Evolutionary conservation across 208 protist genomes (phyloP).

Genomic region (Naegleria gruberi): DNA sequence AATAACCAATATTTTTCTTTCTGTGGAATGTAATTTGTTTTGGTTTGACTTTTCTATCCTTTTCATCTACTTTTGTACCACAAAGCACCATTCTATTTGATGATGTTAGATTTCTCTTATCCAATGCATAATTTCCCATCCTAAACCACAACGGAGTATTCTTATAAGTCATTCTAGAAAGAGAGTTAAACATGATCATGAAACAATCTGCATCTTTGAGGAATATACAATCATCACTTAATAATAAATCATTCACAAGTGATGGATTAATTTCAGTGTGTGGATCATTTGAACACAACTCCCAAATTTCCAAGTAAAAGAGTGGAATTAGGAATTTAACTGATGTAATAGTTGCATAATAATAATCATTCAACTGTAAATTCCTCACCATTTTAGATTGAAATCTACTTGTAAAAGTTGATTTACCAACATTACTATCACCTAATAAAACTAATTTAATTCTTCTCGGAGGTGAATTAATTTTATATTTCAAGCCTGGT

Average conservation of each 20-base stretch:
- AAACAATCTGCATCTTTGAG: constrained; percentile 85
- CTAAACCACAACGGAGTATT: constrained; percentile 96
- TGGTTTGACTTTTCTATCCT: constrained; percentile 97
- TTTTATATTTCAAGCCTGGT: no score
- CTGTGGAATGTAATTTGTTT: constrained; percentile 99
- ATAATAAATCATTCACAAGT: neutral
- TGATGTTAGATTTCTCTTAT: no score
- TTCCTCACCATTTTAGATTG: neutral
- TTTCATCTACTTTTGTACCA: constrained; percentile 99
- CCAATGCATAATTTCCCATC: neutral
- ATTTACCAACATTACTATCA: neutral
- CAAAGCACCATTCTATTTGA: constrained; percentile 95
- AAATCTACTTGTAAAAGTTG: neutral
- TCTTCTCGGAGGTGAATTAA: no score
- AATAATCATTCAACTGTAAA: neutral
- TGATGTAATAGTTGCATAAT: neutral
- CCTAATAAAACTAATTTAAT: neutral
- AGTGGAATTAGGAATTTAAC: neutral
- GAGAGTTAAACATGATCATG: constrained; percentile 99
- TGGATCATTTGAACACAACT: neutral
- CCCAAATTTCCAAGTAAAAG: neutral
- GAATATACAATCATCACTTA: neutral
- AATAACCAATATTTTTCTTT: constrained; percentile 99
- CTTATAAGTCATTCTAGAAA: constrained; percentile 99
- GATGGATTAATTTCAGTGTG: neutral